phyloP scores from a whole-genome alignment of 371 early-diverging fungal species.

The Phascolomyces articulosus region DNA sequence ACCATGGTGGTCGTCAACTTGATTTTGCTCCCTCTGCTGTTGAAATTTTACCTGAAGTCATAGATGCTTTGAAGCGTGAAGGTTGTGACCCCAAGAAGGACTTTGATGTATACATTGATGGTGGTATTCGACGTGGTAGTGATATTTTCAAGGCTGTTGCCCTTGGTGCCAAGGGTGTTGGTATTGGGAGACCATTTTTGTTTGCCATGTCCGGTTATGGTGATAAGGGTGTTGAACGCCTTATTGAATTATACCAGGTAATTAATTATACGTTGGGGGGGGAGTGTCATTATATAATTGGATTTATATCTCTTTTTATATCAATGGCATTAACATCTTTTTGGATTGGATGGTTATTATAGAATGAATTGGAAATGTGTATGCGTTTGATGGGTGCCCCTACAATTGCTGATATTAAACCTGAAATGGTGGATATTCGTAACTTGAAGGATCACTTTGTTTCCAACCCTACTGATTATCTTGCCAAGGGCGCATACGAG shows the following conservation, averaged over 20 bases:
- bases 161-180: constrained; percentile 93
- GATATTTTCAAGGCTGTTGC: constrained; percentile 95
- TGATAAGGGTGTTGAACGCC: constrained; percentile 74
- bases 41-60: constrained; percentile 86
- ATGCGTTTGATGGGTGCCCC: constrained; percentile 63
- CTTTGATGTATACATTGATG: constrained; percentile 90
- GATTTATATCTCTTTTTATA: too few relatives aligned
- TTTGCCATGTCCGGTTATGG: constrained; percentile 78
- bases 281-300: constrained; percentile 5
- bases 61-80: constrained; percentile 62
- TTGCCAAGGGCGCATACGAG: constrained; percentile 43
- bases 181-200: constrained; percentile 88
- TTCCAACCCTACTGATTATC: constrained; percentile 43
- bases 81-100: constrained; percentile 44
- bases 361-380: constrained; percentile 72
- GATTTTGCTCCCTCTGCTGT: constrained; percentile 79
- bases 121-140: constrained; percentile 88
- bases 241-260: constrained; percentile 70
- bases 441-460: constrained; percentile 52
- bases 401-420: neutral
- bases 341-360: constrained; percentile 30
- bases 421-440: constrained; percentile 33
- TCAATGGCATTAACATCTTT: too few relatives aligned
- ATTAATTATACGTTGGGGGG: too few relatives aligned
- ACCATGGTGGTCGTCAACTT: constrained; percentile 97